Conservation (phyloP, 345 rosid species). For the Conringia planisiliqua region DNA sequence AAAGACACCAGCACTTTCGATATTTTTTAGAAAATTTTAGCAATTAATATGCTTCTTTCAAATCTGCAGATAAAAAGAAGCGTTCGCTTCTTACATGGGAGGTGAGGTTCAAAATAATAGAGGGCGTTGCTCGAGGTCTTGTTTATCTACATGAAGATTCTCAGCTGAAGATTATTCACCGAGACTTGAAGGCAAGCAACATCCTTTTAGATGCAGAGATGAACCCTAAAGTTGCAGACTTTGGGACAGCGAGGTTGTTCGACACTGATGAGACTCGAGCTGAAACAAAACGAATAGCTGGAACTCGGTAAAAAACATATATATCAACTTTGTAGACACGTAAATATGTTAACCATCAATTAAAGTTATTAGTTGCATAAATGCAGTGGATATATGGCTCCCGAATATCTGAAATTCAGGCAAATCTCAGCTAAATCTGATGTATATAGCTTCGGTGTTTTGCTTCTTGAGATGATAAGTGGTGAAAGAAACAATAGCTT, state of each 20-base stretch:
- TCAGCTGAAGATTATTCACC: conserved; percentile 20
- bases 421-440: conserved; percentile 4
- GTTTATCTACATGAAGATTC: conserved; percentile 32
- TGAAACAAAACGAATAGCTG: conserved; percentile 15
- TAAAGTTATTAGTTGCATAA: background rate
- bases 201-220: conserved; percentile 23
- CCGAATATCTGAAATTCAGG: background rate
- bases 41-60: too few relatives aligned
- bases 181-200: conserved; percentile 29
- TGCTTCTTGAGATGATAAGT: conserved; percentile 6
- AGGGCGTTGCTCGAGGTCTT: conserved; percentile 28
- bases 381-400: conserved; percentile 1
- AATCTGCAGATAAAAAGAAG: conserved; percentile 10
- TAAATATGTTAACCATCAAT: background rate
- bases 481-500: conserved; percentile 4
- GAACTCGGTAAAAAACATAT: background rate
- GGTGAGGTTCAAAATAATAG: conserved; percentile 23
- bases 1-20: too few relatives aligned
- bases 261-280: conserved; percentile 9
- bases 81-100: conserved; percentile 9
- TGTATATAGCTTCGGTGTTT: background rate
- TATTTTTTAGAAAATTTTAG: too few relatives aligned
- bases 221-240: conserved; percentile 32
- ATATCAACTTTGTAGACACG: background rate
- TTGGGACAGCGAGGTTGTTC: conserved; percentile 33